These are phyloP conservation scores for Lodderomyces margitis DNA, from an alignment of 1,139 yeast genomes.

Conservation along the genomic window DNA sequence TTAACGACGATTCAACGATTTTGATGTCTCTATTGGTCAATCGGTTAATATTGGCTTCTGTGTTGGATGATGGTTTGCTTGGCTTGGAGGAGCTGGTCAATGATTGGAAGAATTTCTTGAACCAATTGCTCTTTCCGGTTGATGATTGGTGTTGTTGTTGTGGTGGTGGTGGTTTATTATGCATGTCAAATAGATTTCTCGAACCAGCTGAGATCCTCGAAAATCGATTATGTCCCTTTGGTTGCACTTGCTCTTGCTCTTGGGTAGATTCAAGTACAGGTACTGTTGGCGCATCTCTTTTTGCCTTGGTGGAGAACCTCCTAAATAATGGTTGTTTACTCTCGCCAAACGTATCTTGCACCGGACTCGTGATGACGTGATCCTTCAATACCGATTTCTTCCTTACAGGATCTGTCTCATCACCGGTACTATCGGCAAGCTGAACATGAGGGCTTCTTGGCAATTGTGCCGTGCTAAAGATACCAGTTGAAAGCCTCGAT, in stretches of 20 bases:
- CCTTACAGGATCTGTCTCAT: not conserved
- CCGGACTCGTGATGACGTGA: conserved; percentile 11
- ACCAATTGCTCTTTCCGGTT: conserved; percentile 31
- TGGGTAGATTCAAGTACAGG: conserved; percentile 20
- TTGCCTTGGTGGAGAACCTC: conserved; percentile 39
- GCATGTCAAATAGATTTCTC: conserved; percentile 7
- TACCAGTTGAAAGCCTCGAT: conserved; percentile 28
- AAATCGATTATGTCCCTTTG: conserved; percentile 24
- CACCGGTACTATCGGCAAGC: conserved; percentile 11
- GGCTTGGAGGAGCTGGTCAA: conserved; percentile 15
- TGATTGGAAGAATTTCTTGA: conserved; percentile 35
- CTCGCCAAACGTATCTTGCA: conserved; percentile 48
- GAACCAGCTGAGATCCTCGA: conserved; percentile 24
- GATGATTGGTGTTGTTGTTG: conserved; percentile 8
- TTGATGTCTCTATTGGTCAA: conserved; percentile 21
- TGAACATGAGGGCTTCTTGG: conserved; percentile 13
- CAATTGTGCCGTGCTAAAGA: conserved; percentile 23
- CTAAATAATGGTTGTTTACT: conserved; percentile 23
- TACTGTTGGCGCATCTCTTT: conserved; percentile 45
- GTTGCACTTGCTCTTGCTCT: conserved; percentile 6
- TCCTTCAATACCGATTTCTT: conserved; percentile 6
- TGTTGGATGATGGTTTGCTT: conserved; percentile 5
- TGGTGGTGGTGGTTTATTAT: conserved; percentile 4
- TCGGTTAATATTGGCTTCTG: conserved; percentile 3
- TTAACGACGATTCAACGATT: conserved; percentile 34